Evolutionary conservation across 805 yeast genomes (phyloP), one percentile per base, ranked within the genome.

Genomic region (Zygoascus tannicola): DNA sequence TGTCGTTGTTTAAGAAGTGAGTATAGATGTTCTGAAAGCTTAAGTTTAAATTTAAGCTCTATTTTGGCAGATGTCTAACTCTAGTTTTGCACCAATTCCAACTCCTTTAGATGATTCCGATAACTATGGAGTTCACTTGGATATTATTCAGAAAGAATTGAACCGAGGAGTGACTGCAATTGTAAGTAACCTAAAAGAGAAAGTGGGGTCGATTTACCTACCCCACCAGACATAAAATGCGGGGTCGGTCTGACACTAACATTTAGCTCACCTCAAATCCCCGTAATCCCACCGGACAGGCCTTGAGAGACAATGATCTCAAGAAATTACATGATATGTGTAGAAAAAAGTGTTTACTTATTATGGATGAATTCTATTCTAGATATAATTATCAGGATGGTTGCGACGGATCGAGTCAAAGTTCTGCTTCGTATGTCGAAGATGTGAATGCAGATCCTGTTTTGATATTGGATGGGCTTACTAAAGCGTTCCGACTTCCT

Each of bases 311-410:
- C 15, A 58, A 56, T 8, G 78, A 76, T 53, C 64, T 76, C 51
- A 51, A 61, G 30, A 64, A 70, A 40, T 64, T 76, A 44, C 81
- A 76, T 54, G 63, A 67, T 37, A 58, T 76, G 64, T 76, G 80
- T 55, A 64, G 79, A 44, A 45, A 56, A 33, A 68, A 65, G 32
- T 75, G 80, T 57, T 66, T 76, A 39, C 66, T 76, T 50, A 76
- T 76, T 50, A 76, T 76, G 81, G 81, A 76, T 59, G 81, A 76
- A 52, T 76, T 76, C 53, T 76, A 76, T 56, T 71, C 77, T 4
- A 74, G 78, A 50, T 76, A 74, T 55, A 74, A 75, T 54, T 76
- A 76, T 53, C 66, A 58, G 32, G 78, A 74, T 33, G 66, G 63
- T 7, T 77, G 80, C 47, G 58, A 68, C 5, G 81, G 81, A 3